phyloP scores from a whole-genome alignment of 768 basidiomycete species.

The Boletus eberwhitei region DNA sequence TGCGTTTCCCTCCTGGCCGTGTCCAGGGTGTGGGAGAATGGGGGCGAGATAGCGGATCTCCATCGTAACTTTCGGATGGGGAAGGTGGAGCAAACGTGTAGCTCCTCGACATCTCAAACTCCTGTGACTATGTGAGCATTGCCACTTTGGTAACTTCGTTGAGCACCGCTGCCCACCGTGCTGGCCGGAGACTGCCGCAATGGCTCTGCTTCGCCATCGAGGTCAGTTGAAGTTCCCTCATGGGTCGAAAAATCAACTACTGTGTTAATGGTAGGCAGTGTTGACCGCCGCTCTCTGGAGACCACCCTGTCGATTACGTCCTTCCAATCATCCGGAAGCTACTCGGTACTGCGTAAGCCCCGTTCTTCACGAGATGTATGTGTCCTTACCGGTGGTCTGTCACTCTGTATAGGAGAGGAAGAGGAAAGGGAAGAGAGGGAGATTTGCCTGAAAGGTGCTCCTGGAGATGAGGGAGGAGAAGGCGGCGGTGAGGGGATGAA shows the following conservation, averaged over 20 bases:
- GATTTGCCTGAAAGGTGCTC: conserved; percentile 32
- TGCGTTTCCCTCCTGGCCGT: conserved; percentile 24
- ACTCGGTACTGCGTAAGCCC: conserved; percentile 6
- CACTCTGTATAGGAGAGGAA: conserved; percentile 16
- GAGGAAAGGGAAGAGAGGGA: conserved; percentile 28
- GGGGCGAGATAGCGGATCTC: conserved; percentile 34
- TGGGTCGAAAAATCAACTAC: conserved; percentile 30
- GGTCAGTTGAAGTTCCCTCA: conserved; percentile 23
- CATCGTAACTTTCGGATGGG: conserved; percentile 33
- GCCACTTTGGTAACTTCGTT: conserved; percentile 21
- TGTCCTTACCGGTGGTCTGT: conserved; percentile 32
- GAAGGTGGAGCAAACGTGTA: conserved; percentile 33
- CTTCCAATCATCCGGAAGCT: conserved; percentile 38
- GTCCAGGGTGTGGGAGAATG: conserved; percentile 36
- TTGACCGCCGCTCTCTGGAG: conserved; percentile 29
- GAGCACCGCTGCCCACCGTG: conserved; percentile 32
- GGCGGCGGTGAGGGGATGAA: conserved; percentile 65
- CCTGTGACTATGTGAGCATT: conserved; percentile 31
- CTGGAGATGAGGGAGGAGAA: conserved; percentile 33
- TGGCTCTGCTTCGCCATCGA: conserved; percentile 24
- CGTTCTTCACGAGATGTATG: not conserved
- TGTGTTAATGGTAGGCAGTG: conserved; percentile 32
- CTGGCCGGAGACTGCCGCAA: conserved; percentile 34
- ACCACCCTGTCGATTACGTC: conserved; percentile 33
- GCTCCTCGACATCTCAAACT: conserved; percentile 30